These are phyloP conservation scores for Triticum timopheevii DNA, from an alignment of 176 grass and related monocot genomes.

Conservation along the genomic window DNA sequence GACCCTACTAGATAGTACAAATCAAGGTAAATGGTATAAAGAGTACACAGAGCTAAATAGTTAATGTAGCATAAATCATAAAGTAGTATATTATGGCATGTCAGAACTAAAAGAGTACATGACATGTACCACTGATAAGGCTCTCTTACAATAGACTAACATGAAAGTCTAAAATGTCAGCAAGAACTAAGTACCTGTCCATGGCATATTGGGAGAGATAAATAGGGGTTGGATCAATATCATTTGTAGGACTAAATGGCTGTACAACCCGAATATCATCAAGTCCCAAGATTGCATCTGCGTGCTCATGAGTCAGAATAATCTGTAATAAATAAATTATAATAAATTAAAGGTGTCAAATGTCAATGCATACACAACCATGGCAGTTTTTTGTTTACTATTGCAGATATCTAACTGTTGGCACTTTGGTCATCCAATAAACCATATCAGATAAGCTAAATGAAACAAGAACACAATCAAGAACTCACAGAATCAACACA, in stretches of 20 bases:
- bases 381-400: background rate
- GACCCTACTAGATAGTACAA: background rate
- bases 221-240: slow-evolving; percentile 90
- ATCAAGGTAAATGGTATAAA: background rate
- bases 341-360: background rate
- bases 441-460: slow-evolving; percentile 16
- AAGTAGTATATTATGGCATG: background rate
- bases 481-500: slow-evolving; percentile 86
- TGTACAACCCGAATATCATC: slow-evolving; percentile 90
- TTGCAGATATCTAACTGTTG: background rate
- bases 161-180: background rate
- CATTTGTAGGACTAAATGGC: slow-evolving; percentile 72
- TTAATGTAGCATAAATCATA: background rate
- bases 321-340: slow-evolving; percentile 53
- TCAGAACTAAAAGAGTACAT: background rate
- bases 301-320: slow-evolving; percentile 95
- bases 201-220: slow-evolving; percentile 78
- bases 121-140: background rate
- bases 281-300: slow-evolving; percentile 89
- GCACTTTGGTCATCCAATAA: slow-evolving; percentile 1
- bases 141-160: background rate
- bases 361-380: slow-evolving; percentile 19
- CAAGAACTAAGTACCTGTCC: slow-evolving; percentile 64
- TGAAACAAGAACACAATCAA: slow-evolving; percentile 10
- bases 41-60: background rate